Evolutionary conservation across 768 basidiomycete species (phyloP), one percentile per base, ranked within the genome.

Genomic region (Hirschioporus abietinus): DNA sequence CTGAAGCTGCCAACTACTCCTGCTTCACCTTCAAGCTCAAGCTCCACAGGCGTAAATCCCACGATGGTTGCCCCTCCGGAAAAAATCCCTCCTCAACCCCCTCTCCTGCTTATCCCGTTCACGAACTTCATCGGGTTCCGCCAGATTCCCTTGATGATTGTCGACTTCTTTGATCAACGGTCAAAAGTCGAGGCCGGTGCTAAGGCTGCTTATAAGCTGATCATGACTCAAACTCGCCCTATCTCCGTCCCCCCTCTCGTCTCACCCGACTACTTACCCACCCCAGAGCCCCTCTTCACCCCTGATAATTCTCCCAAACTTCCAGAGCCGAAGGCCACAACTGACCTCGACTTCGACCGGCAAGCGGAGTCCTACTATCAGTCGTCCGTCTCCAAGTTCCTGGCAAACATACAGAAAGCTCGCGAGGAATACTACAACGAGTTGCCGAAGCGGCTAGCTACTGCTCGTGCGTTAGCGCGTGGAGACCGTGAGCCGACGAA

Each of bases 91-190:
- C 78, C 84, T 0, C 87, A 89, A 52, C 92, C 96, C 0, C 90
- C 96, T 1, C 79, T 98, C 64, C 83, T 93, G 26, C 82, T 94
- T 58, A 86, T 94, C 34, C 82, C 88, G 15, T 93, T 88, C 75
- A 82, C 83, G 52, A 86, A 94, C 72, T 83, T 89, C 70, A 82
- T 96, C 64, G 95, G 95, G 7, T 84, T 96, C 73, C 84, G 82
- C 30, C 91, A 92, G 72, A 88, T 96, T 66, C 95, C 95, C 15
- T 78, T 85, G 71, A 96, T 96, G 94, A 84, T 96, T 61, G 90
- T 88, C 86, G 92, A 88, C 69, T 95, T 95, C 77, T 98, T 97
- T 81, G 95, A 94, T 74, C 89, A 92, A 74, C 88, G 95, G 8
- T 79, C 86, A 61, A 88, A 91, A 72, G 93, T 94, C n/a, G 84